These are phyloP conservation scores for Aspergillus bertholletiae DNA, from an alignment of 495 filamentous ascomycete genomes.

Conservation along the genomic window DNA sequence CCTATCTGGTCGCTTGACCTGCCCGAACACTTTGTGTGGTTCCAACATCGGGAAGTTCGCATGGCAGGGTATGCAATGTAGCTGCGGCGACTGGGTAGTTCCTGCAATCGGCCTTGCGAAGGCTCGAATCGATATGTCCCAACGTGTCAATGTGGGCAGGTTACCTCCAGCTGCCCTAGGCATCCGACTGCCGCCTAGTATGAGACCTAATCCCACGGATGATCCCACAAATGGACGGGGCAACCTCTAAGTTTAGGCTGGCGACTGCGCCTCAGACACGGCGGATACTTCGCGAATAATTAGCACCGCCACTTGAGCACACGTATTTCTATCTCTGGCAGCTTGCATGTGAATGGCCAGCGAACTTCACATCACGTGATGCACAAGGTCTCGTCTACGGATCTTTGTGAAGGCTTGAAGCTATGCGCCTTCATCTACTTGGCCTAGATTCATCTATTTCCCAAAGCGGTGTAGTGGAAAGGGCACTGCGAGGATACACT, in stretches of 20 bases:
- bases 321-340: too few species aligned
- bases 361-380: not conserved
- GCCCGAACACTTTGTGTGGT: slow-evolving; percentile 70
- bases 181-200: slow-evolving; percentile 41
- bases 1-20: slow-evolving; percentile 77
- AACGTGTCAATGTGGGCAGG: slow-evolving; percentile 20
- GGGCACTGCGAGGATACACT: not conserved
- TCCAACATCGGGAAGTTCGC: slow-evolving; percentile 87
- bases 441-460: not conserved
- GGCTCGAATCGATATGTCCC: slow-evolving; percentile 68
- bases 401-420: not conserved
- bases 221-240: slow-evolving; percentile 24
- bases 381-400: not conserved
- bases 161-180: slow-evolving; percentile 24
- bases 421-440: not conserved
- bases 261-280: not conserved
- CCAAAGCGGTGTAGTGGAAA: not conserved
- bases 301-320: not conserved
- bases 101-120: slow-evolving; percentile 85
- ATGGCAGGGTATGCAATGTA: slow-evolving; percentile 94
- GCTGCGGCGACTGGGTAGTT: slow-evolving; percentile 83
- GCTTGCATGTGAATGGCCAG: too few species aligned
- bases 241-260: slow-evolving; percentile 22
- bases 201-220: slow-evolving; percentile 24
- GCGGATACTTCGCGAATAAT: not conserved